phyloP scores from a whole-genome alignment of 192 early-diverging fungal species.

The Chytriomyces sp. region DNA sequence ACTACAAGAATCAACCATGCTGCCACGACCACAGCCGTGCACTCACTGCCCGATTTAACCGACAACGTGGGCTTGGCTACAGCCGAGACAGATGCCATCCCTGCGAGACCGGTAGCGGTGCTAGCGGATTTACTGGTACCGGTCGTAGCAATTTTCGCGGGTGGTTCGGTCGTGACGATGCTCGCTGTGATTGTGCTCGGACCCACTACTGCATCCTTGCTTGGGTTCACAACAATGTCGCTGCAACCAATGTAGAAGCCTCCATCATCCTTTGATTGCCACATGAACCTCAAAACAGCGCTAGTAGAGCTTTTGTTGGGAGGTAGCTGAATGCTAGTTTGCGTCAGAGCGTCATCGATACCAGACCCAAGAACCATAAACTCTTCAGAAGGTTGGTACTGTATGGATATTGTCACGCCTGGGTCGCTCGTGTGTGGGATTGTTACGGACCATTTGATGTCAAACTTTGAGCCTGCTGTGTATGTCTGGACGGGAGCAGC shows the following conservation, averaged over 20 bases:
- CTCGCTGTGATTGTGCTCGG: not conserved
- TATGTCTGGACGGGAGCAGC: constrained; percentile 34
- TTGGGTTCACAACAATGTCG: constrained; percentile 39
- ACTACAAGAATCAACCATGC: too few species aligned
- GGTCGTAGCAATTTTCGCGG: too few species aligned
- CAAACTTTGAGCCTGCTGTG: constrained; percentile 31
- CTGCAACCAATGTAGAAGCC: constrained; percentile 56
- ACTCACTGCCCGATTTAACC: too few species aligned
- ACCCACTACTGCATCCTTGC: not conserved
- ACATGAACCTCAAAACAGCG: constrained; percentile 55
- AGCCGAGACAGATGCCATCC: too few species aligned
- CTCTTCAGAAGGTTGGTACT: constrained; percentile 28
- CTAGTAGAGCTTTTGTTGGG: constrained; percentile 39
- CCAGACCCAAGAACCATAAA: constrained; percentile 39
- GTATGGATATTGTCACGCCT: constrained; percentile 46
- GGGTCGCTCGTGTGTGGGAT: constrained; percentile 44
- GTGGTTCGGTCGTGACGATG: not conserved
- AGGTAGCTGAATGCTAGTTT: constrained; percentile 40
- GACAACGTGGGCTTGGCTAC: too few species aligned
- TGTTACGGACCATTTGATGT: constrained; percentile 44
- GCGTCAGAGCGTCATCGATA: constrained; percentile 35
- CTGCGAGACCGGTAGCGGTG: too few species aligned
- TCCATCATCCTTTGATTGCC: constrained; percentile 52
- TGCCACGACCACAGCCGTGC: too few species aligned
- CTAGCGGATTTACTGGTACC: too few species aligned